Evolutionary conservation across 176 grass and related monocot species (phyloP), one percentile per base, ranked within the genome.

Genomic region (Bolboschoenus planiculmis): DNA sequence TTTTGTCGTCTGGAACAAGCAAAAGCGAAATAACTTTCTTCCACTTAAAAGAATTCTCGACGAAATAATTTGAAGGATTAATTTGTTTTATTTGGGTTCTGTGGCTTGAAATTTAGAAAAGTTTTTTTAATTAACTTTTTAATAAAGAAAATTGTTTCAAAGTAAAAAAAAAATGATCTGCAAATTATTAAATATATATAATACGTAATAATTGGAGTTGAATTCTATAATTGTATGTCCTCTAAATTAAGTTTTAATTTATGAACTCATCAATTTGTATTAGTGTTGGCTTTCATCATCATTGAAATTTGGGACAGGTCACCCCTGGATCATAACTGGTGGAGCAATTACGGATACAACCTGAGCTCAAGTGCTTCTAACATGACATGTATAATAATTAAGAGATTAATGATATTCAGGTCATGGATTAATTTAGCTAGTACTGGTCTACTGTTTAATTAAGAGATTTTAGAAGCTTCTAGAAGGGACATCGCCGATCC

Each of bases 301-400:
- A 53, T 53, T 10, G 50, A 18, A 4, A 53, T 53, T 53, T 53
- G 50, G 29, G 77, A 82, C 86, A 96, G 93, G 3, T 73, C 93
- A 96, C 84, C 93, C 90, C 1, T 96, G 93, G 93, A 92, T 96
- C 63, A 20, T 79, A 86, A 87, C 83, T 59, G 84, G 90, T 44
- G 88, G 90, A 18, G 80, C 80, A 66, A 70, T 0, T 15, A 70
- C 79, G 65, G 66, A 84, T 57, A 59, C 79, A 37, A 87, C 43
- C 85, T 90, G 81, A 88, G 27, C 1, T 56, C 15, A 78, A 3
- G 30, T 78, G 75, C 43, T 51, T 31, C 46, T 56, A 3, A 78
- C 27, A 78, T n/a, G 26, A 56, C 26, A 78, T 51, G 1, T 23
- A 78, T 33, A 20, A 20, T 78, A n/a, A n/a, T n/a, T n/a, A n/a